Evolutionary conservation across 768 basidiomycete species (phyloP), one percentile per base, ranked within the genome.

Genomic region (Daedalea quercina): DNA sequence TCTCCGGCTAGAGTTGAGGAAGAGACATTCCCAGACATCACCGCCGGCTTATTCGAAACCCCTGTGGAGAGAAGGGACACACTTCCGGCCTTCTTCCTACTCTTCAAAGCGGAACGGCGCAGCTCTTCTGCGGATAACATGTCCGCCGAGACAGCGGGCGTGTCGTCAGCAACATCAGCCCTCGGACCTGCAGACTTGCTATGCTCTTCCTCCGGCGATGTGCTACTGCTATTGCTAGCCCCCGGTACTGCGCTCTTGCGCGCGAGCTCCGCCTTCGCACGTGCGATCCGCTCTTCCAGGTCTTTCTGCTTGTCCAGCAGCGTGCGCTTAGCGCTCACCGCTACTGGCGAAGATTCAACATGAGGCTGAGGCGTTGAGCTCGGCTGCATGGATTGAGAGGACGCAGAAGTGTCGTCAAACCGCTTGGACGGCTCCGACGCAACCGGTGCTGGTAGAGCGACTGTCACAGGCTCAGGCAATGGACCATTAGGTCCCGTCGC

Each of bases 211-310:
- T 31, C 37, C 15, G 37, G 37, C 15, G 37, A 40, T 15, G 37
- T 19, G 17, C 17, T 6, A 3, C 37, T 40, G 15, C 22, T 41
- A 13, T 11, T 31, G 40, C 20, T 26, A 35, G 22, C 41, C 28
- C 28, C 11, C 28, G 28, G 11, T 31, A 31, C 11, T 3, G 22
- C 44, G 23, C 23, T 31, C 17, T 41, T 50, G 24, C 41, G 50
- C 0, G 59, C 54, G 6, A 54, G 35, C 35, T 54, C 50, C 6
- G 49, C 44, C 42, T 53, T 54, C 11, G 47, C 37, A 19, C 47
- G 41, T n/a, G 48, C 53, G 26, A 60, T 54, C 26, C 46, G 50
- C 28, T 53, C 53, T 45, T 57, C 54, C 11, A 59, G 46, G 33
- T 56, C 55, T 15, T 47, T 53, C 34, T 54, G 49, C 9, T 53